Evolutionary conservation across 1,139 yeast species (phyloP).

Genomic region (Citeromyces siamensis): DNA sequence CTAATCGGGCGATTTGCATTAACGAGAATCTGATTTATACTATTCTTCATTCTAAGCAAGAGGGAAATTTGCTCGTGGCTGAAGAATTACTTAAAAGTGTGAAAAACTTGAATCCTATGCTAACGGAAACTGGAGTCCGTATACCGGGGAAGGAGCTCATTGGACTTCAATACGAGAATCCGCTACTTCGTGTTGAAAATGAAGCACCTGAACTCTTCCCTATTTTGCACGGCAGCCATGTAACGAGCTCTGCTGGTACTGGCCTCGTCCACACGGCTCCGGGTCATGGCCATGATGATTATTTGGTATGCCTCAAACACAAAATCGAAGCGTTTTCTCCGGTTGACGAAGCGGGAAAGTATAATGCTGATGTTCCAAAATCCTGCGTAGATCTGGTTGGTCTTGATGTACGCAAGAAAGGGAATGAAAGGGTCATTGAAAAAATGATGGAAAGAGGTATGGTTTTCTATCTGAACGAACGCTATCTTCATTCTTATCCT

Average conservation of each 20-base stretch:
- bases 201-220: slow-evolving; percentile 33
- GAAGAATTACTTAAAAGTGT: slow-evolving; percentile 21
- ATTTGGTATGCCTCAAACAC: slow-evolving; percentile 49
- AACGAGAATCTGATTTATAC: slow-evolving; percentile 50
- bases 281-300: slow-evolving; percentile 96
- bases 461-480: slow-evolving; percentile 33
- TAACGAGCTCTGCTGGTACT: slow-evolving; percentile 74
- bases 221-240: slow-evolving; percentile 71
- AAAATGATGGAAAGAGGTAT: slow-evolving; percentile 30
- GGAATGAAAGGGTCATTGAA: slow-evolving; percentile 35
- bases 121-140: slow-evolving; percentile 12
- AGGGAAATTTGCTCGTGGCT: slow-evolving; percentile 39
- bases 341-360: slow-evolving; percentile 66
- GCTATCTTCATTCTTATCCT: slow-evolving; percentile 76
- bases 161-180: slow-evolving; percentile 39
- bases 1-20: slow-evolving; percentile 76
- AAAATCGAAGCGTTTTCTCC: slow-evolving; percentile 57
- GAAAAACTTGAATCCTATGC: slow-evolving; percentile 18
- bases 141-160: slow-evolving; percentile 35
- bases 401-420: slow-evolving; percentile 37
- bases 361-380: slow-evolving; percentile 33
- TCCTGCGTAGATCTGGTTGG: slow-evolving; percentile 1
- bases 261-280: slow-evolving; percentile 97
- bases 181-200: slow-evolving; percentile 25
- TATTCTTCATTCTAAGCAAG: slow-evolving; percentile 21